These are phyloP conservation scores for Lyophyllum atratum DNA, from an alignment of 768 basidiomycete species.

Conservation along the genomic window DNA sequence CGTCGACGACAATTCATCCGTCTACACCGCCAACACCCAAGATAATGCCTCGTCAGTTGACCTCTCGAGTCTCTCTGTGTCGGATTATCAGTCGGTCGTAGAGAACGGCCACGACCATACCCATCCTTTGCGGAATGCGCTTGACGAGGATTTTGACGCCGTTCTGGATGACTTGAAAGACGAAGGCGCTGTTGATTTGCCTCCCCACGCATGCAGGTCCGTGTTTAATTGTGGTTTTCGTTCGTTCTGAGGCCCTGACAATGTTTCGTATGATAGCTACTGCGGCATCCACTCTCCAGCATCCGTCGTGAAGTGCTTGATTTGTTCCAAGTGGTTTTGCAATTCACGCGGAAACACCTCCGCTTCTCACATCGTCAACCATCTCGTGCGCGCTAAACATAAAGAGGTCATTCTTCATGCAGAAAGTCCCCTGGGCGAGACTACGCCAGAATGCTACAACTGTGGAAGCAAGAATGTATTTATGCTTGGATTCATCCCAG, in stretches of 20 bases:
- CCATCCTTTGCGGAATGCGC: conserved; percentile 29
- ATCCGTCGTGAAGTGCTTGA: conserved; percentile 92
- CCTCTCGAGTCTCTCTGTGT: conserved; percentile 65
- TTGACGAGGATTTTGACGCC: conserved; percentile 88
- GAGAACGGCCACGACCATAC: conserved; percentile 42
- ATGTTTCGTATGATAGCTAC: conserved; percentile 57
- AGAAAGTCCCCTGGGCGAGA: conserved; percentile 94
- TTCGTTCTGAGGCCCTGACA: conserved; percentile 13
- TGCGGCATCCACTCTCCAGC: conserved; percentile 98
- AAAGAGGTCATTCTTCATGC: conserved; percentile 98
- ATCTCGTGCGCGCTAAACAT: conserved; percentile 98
- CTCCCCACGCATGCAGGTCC: conserved; percentile 95
- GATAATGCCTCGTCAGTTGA: conserved; percentile 62
- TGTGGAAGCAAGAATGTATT: conserved; percentile 99
- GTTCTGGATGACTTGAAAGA: conserved; percentile 90
- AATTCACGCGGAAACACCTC: conserved; percentile 98
- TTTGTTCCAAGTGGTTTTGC: conserved; percentile 97
- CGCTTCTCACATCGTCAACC: conserved; percentile 98
- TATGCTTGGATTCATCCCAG: conserved; percentile 98
- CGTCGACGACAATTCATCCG: conserved; percentile 79
- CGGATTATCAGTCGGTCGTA: conserved; percentile 55
- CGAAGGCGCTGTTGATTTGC: conserved; percentile 75
- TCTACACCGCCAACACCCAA: conserved; percentile 74
- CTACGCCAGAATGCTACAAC: conserved; percentile 98
- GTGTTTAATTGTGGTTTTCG: conserved; percentile 21